Percentiles rank a stretch among this genome's conserved stretches.
phyloP scores from a whole-genome alignment of 2,329 filamentous ascomycete species.

The Claviceps lovelessii region DNA sequence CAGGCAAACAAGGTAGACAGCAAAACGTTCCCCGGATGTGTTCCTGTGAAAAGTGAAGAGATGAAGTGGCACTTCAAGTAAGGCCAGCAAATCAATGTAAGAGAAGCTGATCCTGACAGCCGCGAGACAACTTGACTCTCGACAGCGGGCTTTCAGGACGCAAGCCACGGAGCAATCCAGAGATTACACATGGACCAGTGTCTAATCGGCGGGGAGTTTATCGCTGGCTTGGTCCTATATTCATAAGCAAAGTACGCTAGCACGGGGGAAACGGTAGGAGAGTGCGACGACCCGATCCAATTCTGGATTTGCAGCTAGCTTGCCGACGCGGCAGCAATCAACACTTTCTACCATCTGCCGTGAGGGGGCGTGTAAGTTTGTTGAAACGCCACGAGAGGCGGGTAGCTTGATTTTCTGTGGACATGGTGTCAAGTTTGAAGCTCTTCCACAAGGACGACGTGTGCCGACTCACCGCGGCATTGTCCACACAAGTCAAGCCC shows the following conservation, averaged over 20 bases:
- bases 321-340: not conserved
- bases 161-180: not conserved
- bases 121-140: slow-evolving; percentile 1
- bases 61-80: not conserved
- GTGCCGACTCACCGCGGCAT: not conserved
- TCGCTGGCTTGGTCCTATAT: slow-evolving; percentile 4
- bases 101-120: not conserved
- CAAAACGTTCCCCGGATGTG: not conserved
- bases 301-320: slow-evolving; percentile 5
- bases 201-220: slow-evolving; percentile 4
- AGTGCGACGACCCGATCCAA: slow-evolving; percentile 4
- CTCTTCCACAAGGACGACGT: not conserved
- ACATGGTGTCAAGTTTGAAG: not conserved
- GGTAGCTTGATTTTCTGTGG: slow-evolving; percentile 1
- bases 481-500: not conserved
- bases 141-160: not conserved
- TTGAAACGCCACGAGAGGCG: slow-evolving; percentile 2
- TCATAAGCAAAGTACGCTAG: slow-evolving; percentile 4
- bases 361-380: not conserved
- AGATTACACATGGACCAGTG: not conserved
- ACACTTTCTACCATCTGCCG: not conserved
- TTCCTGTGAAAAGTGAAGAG: not conserved
- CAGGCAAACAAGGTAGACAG: not conserved
- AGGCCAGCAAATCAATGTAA: not conserved
- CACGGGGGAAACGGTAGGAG: not conserved